A percentile compares a stretch with the other conserved stretches of the same genome.
Evolutionary conservation across 2,329 filamentous ascomycete species (phyloP).

Genomic region (Colletotrichum sansevieriae): DNA sequence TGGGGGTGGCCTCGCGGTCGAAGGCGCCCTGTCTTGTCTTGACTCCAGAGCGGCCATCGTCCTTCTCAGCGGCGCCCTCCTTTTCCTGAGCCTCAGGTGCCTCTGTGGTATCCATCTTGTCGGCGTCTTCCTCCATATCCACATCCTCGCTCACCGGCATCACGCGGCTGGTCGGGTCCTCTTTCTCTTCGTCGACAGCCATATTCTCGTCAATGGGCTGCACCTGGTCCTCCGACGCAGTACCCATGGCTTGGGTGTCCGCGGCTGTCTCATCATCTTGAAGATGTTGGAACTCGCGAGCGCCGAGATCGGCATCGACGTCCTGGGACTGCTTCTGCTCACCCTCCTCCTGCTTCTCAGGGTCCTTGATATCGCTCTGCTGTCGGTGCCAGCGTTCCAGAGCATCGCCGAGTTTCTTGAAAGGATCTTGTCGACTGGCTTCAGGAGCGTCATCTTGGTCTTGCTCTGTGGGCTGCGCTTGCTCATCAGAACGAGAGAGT

Average conservation of each 20-base stretch:
- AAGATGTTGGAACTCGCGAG: constrained; percentile 93
- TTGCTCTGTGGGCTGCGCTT: constrained; percentile 56
- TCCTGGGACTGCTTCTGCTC: constrained; percentile 63
- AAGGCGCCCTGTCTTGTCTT: constrained; percentile 71
- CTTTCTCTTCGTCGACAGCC: constrained; percentile 83
- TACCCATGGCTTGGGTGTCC: constrained; percentile 93
- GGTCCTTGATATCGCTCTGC: constrained; percentile 82
- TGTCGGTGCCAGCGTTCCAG: constrained; percentile 94
- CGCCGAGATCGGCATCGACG: constrained; percentile 77
- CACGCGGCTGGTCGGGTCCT: constrained; percentile 60
- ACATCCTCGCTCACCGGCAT: constrained; percentile 65
- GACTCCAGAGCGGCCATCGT: constrained; percentile 71
- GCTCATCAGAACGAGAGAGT: constrained; percentile 62
- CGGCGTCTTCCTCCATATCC: constrained; percentile 61
- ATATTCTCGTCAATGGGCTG: constrained; percentile 89
- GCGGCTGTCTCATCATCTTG: constrained; percentile 83
- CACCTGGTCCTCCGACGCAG: constrained; percentile 88
- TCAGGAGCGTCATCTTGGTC: constrained; percentile 59
- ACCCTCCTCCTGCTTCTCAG: constrained; percentile 66
- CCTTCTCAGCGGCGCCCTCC: constrained; percentile 53
- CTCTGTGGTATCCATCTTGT: constrained; percentile 59
- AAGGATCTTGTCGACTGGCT: constrained; percentile 73
- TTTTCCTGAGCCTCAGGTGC: constrained; percentile 44
- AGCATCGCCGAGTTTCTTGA: constrained; percentile 94
- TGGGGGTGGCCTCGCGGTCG: constrained; percentile 62